These are phyloP conservation scores for Aspergillus ruber DNA, from an alignment of 2,329 filamentous ascomycete genomes.

Conservation along the genomic window DNA sequence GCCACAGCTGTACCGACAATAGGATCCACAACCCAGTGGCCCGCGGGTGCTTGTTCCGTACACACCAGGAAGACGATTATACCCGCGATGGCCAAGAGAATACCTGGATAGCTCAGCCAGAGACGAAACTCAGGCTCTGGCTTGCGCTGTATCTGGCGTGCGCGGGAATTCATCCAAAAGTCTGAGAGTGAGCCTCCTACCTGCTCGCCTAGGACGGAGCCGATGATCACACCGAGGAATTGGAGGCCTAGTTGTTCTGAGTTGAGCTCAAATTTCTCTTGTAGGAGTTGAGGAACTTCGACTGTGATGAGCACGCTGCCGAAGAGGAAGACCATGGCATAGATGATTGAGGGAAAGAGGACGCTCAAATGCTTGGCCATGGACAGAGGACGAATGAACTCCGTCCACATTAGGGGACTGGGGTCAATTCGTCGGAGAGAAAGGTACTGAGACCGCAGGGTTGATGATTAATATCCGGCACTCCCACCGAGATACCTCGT, in stretches of 20 bases:
- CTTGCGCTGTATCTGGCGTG: constrained; percentile 30
- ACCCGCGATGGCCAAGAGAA: constrained; percentile 47
- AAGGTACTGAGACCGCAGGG: constrained; percentile 42
- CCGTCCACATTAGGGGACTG: constrained; percentile 41
- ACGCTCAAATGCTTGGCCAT: constrained; percentile 44
- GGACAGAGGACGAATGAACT: constrained; percentile 49
- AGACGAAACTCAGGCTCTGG: constrained; percentile 50
- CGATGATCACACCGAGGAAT: constrained; percentile 55
- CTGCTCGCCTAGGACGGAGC: constrained; percentile 55
- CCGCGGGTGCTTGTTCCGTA: constrained; percentile 39
- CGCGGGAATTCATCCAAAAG: constrained; percentile 47
- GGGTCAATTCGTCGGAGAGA: constrained; percentile 48
- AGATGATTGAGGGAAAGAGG: constrained; percentile 48
- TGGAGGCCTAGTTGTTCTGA: constrained; percentile 55
- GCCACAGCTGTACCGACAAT: constrained; percentile 50
- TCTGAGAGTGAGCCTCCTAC: constrained; percentile 53
- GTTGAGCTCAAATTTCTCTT: constrained; percentile 51
- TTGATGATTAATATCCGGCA: constrained; percentile 12
- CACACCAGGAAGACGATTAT: constrained; percentile 53
- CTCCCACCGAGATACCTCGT: constrained; percentile 43
- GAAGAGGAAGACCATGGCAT: constrained; percentile 55
- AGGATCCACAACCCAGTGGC: constrained; percentile 52
- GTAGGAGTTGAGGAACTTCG: constrained; percentile 55
- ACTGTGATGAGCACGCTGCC: constrained; percentile 50
- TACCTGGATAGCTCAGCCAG: constrained; percentile 54